Evolutionary conservation across 345 rosid species (phyloP).

Genomic region (Limnanthes douglasii): DNA sequence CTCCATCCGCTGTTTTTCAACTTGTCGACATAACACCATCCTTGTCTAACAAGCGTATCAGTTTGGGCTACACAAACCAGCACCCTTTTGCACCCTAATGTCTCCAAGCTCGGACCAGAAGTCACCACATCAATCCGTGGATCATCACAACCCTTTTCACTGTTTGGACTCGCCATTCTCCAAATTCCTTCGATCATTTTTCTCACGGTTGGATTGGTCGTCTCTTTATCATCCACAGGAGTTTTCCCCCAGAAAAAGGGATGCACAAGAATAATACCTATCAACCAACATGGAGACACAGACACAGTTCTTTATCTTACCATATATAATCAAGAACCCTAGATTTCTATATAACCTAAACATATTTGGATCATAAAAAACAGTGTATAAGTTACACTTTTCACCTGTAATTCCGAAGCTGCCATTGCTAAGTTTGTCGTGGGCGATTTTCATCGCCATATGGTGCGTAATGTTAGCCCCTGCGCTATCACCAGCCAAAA

Average conservation of each 20-base stretch:
- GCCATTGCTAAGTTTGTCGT: conserved; percentile 6
- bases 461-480: conserved; percentile 43
- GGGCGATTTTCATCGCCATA: conserved; percentile 16
- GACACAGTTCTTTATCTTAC: too few relatives aligned
- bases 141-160: conserved; percentile 24
- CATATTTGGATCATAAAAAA: too few relatives aligned
- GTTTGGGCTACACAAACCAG: conserved; percentile 29
- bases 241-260: conserved; percentile 28
- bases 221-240: conserved; percentile 11
- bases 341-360: too few relatives aligned
- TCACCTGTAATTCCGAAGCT: conserved; percentile 7
- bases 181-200: conserved; percentile 16
- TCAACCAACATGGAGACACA: too few relatives aligned
- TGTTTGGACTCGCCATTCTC: conserved; percentile 16
- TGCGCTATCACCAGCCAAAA: conserved; percentile 48
- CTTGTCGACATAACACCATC: conserved; percentile 16
- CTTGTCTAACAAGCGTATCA: conserved; percentile 20
- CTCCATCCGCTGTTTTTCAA: conserved; percentile 27
- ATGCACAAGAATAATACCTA: conserved; percentile 18
- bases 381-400: too few relatives aligned
- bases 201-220: conserved; percentile 16
- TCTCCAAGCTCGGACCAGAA: conserved; percentile 16
- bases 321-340: too few relatives aligned
- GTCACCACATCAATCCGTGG: conserved; percentile 25
- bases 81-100: conserved; percentile 20